These are phyloP conservation scores for Skeletonema menzelii DNA, from an alignment of 108 stramenopile species.

Conservation along the genomic window DNA sequence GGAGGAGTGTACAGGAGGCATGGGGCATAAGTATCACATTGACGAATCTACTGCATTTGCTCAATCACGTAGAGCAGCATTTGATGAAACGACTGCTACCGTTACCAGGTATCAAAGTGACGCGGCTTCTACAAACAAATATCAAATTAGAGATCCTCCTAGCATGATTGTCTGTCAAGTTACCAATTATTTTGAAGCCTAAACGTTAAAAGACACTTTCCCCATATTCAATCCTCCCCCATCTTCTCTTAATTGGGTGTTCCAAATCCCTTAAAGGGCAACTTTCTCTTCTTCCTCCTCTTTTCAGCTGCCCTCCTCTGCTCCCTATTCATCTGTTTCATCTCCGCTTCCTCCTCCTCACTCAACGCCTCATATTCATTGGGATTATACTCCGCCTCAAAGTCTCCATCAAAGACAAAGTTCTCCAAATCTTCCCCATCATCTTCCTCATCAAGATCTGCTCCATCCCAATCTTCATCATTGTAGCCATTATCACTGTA, in stretches of 20 bases:
- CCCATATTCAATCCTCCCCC: no score
- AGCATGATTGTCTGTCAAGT: no score
- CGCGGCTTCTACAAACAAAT: no score
- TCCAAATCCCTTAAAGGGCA: conserved; percentile 76
- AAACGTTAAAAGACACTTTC: no score
- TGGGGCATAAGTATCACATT: no score
- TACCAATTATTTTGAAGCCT: no score
- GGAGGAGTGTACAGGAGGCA: no score
- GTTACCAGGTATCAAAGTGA: no score
- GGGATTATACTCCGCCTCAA: conserved; percentile 57
- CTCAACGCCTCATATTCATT: conserved; percentile 44
- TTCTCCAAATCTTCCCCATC: conserved; percentile 50
- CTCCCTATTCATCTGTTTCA: conserved; percentile 66
- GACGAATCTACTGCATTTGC: no score
- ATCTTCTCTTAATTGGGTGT: background rate
- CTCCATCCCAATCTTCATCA: conserved; percentile 38
- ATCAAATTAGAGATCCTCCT: no score
- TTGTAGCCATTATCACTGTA: conserved; percentile 33
- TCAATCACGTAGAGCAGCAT: no score
- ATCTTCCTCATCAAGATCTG: conserved; percentile 48
- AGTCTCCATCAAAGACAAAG: conserved; percentile 60
- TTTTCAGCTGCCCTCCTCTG: conserved; percentile 77
- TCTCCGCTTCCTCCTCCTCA: conserved; percentile 45
- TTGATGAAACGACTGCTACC: no score
- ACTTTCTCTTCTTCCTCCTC: conserved; percentile 63